These are phyloP conservation scores for Tolypocladium nubicola DNA, from an alignment of 2,329 filamentous ascomycete species.

Conservation along the genomic window DNA sequence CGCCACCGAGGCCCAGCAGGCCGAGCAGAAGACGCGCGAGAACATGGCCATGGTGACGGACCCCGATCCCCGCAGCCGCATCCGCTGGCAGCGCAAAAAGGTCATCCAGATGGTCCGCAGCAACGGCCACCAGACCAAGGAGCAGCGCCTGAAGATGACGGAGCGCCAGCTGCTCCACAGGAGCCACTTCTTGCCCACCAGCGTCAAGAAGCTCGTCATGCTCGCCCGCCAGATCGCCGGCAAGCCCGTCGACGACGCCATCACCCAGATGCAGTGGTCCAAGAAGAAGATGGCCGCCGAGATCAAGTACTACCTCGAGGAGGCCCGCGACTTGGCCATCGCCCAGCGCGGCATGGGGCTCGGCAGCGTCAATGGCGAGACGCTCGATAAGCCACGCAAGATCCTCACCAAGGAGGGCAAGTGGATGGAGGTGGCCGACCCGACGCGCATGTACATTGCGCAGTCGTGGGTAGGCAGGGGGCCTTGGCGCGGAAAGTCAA, in stretches of 20 bases:
- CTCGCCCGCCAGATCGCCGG: slow-evolving; percentile 82
- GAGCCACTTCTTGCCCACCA: slow-evolving; percentile 70
- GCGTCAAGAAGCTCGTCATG: slow-evolving; percentile 81
- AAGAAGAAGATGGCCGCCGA: slow-evolving; percentile 87
- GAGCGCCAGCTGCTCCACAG: slow-evolving; percentile 46
- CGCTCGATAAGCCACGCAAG: slow-evolving; percentile 28
- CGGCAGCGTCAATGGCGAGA: slow-evolving; percentile 29
- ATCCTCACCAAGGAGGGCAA: slow-evolving; percentile 69
- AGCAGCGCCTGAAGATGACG: slow-evolving; percentile 55
- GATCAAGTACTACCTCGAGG: slow-evolving; percentile 66
- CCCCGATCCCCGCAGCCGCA: slow-evolving; percentile 61
- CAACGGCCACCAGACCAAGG: slow-evolving; percentile 40
- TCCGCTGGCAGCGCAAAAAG: slow-evolving; percentile 75
- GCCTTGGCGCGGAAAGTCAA: slow-evolving; percentile 41
- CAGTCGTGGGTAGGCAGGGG: slow-evolving; percentile 88
- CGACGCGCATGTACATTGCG: slow-evolving; percentile 78
- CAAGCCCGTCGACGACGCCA: slow-evolving; percentile 88
- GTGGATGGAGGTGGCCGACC: slow-evolving; percentile 59
- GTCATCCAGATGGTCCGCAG: slow-evolving; percentile 64
- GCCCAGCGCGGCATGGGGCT: slow-evolving; percentile 79
- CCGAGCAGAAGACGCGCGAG: slow-evolving; percentile 28
- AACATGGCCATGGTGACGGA: slow-evolving; percentile 57
- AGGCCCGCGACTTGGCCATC: slow-evolving; percentile 72
- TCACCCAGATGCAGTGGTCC: slow-evolving; percentile 89
- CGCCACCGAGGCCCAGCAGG: slow-evolving; percentile 11